Percentiles rank a stretch among this genome's conserved stretches.
Conservation (phyloP, 163 green algal genomes). For the Coccomyxa subellipsoidea region DNA sequence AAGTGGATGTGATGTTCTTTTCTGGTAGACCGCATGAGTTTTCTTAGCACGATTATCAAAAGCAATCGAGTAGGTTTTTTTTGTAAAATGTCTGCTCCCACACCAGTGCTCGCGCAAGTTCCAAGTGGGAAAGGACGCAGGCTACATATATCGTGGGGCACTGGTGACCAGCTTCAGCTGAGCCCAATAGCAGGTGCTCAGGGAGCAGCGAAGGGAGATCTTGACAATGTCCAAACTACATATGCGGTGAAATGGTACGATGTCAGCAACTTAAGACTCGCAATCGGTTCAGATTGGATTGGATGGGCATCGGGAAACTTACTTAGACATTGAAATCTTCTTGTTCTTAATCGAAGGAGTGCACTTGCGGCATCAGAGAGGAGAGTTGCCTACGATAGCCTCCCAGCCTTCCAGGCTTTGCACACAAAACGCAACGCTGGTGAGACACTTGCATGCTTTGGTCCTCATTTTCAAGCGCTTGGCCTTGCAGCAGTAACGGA, state of each 20-base stretch:
- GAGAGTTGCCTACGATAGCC: not conserved
- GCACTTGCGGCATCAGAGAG: not conserved
- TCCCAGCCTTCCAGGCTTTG: not conserved
- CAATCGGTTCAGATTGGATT: not conserved
- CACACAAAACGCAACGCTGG: not conserved
- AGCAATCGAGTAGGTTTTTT: no score
- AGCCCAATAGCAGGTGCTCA: not conserved
- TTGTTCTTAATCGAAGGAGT: not conserved
- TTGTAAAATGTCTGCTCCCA: not conserved
- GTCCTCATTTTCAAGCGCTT: no score
- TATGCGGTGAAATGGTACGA: not conserved
- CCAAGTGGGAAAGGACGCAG: not conserved
- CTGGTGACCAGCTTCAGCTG: not conserved
- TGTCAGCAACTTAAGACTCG: not conserved
- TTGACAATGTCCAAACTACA: not conserved
- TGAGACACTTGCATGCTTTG: not conserved
- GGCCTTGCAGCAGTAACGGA: not conserved
- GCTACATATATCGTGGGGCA: not conserved
- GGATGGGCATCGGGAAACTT: no score
- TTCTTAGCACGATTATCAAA: no score
- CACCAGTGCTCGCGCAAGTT: not conserved
- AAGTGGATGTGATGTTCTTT: no score
- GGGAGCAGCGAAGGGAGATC: not conserved
- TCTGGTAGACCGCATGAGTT: no score
- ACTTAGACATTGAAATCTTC: not conserved